Evolutionary conservation across 2,329 filamentous ascomycete genomes (phyloP).

Genomic region (Bipolaris oryzae): DNA sequence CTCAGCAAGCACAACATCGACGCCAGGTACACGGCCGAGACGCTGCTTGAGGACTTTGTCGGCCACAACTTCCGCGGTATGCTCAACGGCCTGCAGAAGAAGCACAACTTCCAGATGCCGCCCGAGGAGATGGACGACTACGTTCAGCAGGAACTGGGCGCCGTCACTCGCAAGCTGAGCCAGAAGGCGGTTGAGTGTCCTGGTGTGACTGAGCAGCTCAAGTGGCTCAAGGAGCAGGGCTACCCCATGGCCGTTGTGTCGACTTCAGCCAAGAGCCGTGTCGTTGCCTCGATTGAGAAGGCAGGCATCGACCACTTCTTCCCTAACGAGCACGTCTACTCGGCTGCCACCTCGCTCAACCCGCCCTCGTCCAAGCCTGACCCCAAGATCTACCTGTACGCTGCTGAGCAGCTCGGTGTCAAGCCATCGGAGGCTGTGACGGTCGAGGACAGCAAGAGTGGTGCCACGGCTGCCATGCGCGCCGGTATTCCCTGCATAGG

Average conservation of each 20-base stretch:
- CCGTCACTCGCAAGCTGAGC: constrained; percentile 80
- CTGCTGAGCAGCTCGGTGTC: constrained; percentile 75
- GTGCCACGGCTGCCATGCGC: constrained; percentile 75
- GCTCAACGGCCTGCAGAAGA: constrained; percentile 76
- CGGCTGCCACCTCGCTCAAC: constrained; percentile 77
- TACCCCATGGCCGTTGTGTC: constrained; percentile 82
- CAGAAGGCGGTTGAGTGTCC: constrained; percentile 70
- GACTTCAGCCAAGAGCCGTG: constrained; percentile 77
- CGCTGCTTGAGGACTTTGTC: constrained; percentile 84
- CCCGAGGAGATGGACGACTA: constrained; percentile 73
- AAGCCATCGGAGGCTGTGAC: constrained; percentile 74
- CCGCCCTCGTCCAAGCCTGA: constrained; percentile 89
- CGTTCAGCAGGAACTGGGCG: constrained; percentile 78
- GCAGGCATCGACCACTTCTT: constrained; percentile 83
- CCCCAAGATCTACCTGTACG: constrained; percentile 83
- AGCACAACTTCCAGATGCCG: constrained; percentile 73
- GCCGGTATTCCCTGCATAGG: constrained; percentile 82
- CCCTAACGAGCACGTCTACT: constrained; percentile 75
- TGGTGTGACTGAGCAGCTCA: constrained; percentile 71
- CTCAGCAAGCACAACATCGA: constrained; percentile 68
- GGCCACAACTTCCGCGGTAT: constrained; percentile 95
- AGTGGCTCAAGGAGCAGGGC: constrained; percentile 66
- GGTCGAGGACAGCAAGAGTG: constrained; percentile 88
- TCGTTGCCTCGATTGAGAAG: constrained; percentile 78
- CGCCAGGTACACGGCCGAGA: constrained; percentile 75